phyloP scores from a whole-genome alignment of 2,329 filamentous ascomycete genomes.

The Eurotiales sp. region DNA sequence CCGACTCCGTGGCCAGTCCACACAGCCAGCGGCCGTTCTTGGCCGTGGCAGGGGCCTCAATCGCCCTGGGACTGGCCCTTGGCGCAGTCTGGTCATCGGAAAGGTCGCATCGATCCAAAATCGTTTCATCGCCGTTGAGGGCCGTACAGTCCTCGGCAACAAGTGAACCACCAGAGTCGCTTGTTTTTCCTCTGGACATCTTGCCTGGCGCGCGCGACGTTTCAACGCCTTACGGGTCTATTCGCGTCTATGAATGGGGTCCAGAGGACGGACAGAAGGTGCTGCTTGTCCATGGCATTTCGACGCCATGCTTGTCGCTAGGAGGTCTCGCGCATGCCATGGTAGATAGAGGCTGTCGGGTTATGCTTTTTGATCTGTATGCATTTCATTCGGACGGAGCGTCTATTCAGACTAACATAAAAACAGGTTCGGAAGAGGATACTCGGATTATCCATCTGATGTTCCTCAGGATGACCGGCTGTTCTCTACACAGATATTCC shows the following conservation, averaged over 20 bases:
- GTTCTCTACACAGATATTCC: slow-evolving; percentile 68
- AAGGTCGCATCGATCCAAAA: slow-evolving; percentile 7
- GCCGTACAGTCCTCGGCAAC: slow-evolving; percentile 32
- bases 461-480: slow-evolving; percentile 70
- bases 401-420: background rate
- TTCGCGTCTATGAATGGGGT: slow-evolving; percentile 78
- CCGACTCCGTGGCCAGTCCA: slow-evolving; percentile 28
- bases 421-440: slow-evolving; percentile 62
- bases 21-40: slow-evolving; percentile 30
- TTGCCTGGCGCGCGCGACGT: slow-evolving; percentile 64
- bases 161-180: slow-evolving; percentile 32
- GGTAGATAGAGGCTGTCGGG: slow-evolving; percentile 63
- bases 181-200: slow-evolving; percentile 66
- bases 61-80: slow-evolving; percentile 31
- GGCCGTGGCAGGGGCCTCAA: slow-evolving; percentile 32
- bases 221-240: slow-evolving; percentile 57
- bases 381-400: slow-evolving; percentile 15
- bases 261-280: slow-evolving; percentile 67
- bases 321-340: slow-evolving; percentile 64
- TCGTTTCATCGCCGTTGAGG: slow-evolving; percentile 36
- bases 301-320: slow-evolving; percentile 69
- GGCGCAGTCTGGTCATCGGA: slow-evolving; percentile 24
- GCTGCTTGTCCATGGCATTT: slow-evolving; percentile 75
- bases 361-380: slow-evolving; percentile 69
- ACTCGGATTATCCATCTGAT: slow-evolving; percentile 64